These are phyloP conservation scores for Boletales sp. DNA, from an alignment of 768 basidiomycete genomes.

Conservation along the genomic window DNA sequence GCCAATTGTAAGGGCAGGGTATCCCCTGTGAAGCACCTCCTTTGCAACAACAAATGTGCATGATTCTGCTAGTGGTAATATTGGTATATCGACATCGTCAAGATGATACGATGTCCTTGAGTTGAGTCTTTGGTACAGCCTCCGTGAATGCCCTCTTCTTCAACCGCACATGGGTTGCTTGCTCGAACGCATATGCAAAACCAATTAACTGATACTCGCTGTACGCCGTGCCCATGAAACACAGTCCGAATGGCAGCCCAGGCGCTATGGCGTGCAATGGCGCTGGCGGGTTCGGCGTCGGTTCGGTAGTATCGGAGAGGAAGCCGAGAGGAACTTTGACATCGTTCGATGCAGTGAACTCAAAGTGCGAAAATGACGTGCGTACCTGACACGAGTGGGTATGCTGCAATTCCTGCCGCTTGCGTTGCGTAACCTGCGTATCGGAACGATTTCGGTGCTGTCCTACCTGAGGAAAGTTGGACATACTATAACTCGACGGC, in stretches of 20 bases:
- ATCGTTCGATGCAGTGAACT: constrained; percentile 10
- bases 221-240: constrained; percentile 44
- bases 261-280: constrained; percentile 34
- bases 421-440: constrained; percentile 23
- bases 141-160: constrained; percentile 43
- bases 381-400: constrained; percentile 34
- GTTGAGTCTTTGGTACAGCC: constrained; percentile 56
- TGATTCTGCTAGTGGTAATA: too few relatives aligned
- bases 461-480: neutral
- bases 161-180: constrained; percentile 52
- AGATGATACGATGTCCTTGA: constrained; percentile 28
- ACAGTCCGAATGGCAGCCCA: constrained; percentile 40
- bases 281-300: constrained; percentile 31
- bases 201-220: constrained; percentile 41
- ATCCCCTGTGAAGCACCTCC: constrained; percentile 10
- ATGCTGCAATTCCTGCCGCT: constrained; percentile 34
- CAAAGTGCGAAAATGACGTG: neutral
- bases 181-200: constrained; percentile 48
- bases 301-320: constrained; percentile 29
- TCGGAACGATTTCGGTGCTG: neutral
- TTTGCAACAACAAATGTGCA: too few relatives aligned
- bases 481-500: constrained; percentile 30
- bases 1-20: constrained; percentile 16
- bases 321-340: constrained; percentile 41
- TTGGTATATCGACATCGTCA: neutral